Base-by-base conservation (phyloP, 2,329 filamentous ascomycete species). In the Knufia fluminis region DNA sequence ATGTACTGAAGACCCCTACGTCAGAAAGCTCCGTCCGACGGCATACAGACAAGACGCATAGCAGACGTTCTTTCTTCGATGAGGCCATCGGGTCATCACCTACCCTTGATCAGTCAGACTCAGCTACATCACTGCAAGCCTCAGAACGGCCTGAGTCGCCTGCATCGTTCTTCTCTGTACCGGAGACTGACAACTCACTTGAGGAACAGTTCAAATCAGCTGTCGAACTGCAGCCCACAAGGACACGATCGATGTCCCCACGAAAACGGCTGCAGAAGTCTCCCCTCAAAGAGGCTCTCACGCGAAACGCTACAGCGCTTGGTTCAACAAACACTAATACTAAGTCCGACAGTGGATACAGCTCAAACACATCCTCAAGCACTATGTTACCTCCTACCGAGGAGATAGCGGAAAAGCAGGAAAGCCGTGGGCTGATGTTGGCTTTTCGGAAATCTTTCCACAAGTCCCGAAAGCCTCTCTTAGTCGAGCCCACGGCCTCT, bases 341-440 rank as follows among this genome's bases (percentile, higher is more conserved):
- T 39, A 58, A 59, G 20, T 56, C 53, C 35, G 59, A 60, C 31
- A 58, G 55, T 48, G 59, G 59, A 19, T 60, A 60, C 51, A 57
- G 55, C 48, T 60, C 59, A 12, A 52, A 46, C 31, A 51, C 47
- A 20, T 60, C 59, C 8, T 43, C 58, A 12, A 48, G 49, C 35
- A 19, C 23, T 3, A 23, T 49, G 17, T 39, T 16, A n/a, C 32
- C 52, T 10, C 42, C 50, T 16, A 52, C 41, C n/a, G 33, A 24
- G 23, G 17, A 22, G 10, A 17, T 10, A 3, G 9, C 17, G 3
- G 17, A 7, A 3, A 46, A 36, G 2, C 22, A 46, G 3, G 22
- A 20, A 14, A 48, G 23, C n/a, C 45, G 10, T n/a, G 40, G 6
- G 28, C 22, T 10, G 4, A 43, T 19, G 22, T 28, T 43, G 14